Evolutionary conservation across 768 basidiomycete genomes (phyloP), one percentile per base, ranked within the genome.

Genomic region (Candolleomyces aberdarensis): DNA sequence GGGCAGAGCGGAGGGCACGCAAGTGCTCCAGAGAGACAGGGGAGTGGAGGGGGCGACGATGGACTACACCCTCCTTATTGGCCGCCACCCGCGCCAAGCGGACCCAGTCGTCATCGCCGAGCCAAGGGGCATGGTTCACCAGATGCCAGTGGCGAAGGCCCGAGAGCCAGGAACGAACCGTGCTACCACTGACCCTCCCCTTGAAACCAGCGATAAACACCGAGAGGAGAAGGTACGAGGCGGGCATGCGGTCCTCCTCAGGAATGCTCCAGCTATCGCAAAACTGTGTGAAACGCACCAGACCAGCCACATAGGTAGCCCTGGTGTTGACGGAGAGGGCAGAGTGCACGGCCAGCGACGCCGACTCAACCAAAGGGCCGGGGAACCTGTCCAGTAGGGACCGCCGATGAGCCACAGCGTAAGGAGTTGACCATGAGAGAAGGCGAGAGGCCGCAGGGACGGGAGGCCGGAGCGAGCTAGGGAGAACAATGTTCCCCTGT

Each of bases 111-210:
- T 66, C 55, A 13, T 63, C 66, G 1, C 72, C 70, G 31, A 60
- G 15, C 76, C 75, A 76, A 6, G 65, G 63, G 3, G 73, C 75
- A 41, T 68, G 70, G 59, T 84, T 79, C 0, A 82, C 52, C 1
- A 75, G 65, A 63, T 84, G 80, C 81, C 81, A 84, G 1, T 80
- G 78, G 0, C 73, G 64, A 1, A 83, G 39, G 0, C 74, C 76
- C 1, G 63, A 60, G 0, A 80, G 11, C 56, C 76, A 80, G 63
- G 80, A 80, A 1, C 49, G 39, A 0, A 82, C 60, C 0, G 78
- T 70, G 15, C 53, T 62, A 0, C 68, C 69, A 0, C 76, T 59
- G 55, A 76, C 77, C 0, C 69, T 47, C 0, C 77, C 78, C 0
- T 72, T 71, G 0, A 69, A 56, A 1, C 19, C 62, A 0, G 75